Evolutionary conservation across 2,329 filamentous ascomycete genomes (phyloP), one percentile per base, ranked within the genome.

Genomic region (Xylariaceae sp.): DNA sequence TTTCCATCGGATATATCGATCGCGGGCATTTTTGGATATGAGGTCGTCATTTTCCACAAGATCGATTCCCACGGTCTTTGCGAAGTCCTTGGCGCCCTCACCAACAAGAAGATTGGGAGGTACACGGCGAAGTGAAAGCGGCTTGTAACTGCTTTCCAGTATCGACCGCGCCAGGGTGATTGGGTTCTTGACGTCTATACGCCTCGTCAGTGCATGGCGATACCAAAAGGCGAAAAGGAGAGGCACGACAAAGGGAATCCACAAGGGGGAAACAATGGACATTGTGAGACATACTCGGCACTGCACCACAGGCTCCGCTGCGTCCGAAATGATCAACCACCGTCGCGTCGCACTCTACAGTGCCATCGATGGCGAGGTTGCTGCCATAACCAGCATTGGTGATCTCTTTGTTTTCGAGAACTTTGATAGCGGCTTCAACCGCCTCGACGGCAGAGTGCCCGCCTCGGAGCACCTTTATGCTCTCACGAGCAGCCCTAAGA

Each of bases 301-400:
- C 90, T 49, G 94, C 93, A 66, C 94, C 95, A 66, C 91, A 95
- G 48, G 92, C 94, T 66, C 94, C 94, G 72, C 93, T 97, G 64
- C 92, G 86, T 48, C 95, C 94, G 54, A 88, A 78, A 72, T 97
- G 89, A 70, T 99, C 92, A 47, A 99, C 89, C 56, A 99, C 84
- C 0, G 91, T 92, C 57, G 94, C 94, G 77, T 99, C 94, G 67
- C 92, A 95, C 73, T 99, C 94, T 10, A 97, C 94, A 1, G 86
- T 84, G 1, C 94, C 94, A 67, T 97, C 88, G 63, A 96, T 89
- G 50, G 90, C 88, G 23, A 99, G 78, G 69, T 99, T 99, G 75
- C 94, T 99, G 51, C 95, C 94, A 72, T 89, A 97, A 0, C 94
- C 94, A 44, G 93, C 90, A 73, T 99, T 99, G 42, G 95, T 99